A percentile compares a stretch with the other conserved stretches of the same genome.
Conservation (phyloP, 1,139 yeast genomes). For the Sugiyamaella sp. region DNA sequence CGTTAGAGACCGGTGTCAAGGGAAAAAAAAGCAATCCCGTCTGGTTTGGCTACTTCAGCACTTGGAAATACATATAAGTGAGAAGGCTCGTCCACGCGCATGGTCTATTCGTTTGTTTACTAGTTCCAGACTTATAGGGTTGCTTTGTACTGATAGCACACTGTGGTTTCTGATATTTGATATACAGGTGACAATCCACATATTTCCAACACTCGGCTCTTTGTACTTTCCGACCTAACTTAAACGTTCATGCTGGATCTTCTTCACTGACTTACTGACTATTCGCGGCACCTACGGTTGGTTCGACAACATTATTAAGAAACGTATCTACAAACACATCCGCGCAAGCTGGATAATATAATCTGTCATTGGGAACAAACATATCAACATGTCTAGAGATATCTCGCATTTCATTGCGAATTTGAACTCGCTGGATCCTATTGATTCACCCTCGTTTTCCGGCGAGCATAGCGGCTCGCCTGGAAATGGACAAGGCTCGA, state of each 20-base stretch:
- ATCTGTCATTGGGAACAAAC: no score
- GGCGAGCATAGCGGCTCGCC: slow-evolving; percentile 19
- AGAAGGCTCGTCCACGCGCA: neutral
- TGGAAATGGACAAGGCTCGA: slow-evolving; percentile 1
- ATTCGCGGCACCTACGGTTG: no score
- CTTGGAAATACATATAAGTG: neutral
- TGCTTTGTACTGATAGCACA: no score
- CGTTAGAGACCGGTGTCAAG: neutral
- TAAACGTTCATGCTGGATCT: no score
- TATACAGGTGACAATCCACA: neutral
- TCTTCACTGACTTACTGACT: no score
- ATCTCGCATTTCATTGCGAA: slow-evolving; percentile 41
- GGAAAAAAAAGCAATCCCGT: neutral
- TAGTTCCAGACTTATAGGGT: neutral
- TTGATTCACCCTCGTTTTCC: slow-evolving; percentile 26
- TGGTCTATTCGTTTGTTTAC: neutral
- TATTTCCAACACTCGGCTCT: neutral
- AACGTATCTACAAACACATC: no score
- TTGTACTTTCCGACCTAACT: no score
- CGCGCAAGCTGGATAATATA: no score
- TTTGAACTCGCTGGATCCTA: slow-evolving; percentile 40
- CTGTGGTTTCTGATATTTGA: no score
- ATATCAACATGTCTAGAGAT: slow-evolving; percentile 28
- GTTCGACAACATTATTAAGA: no score
- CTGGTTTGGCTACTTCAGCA: neutral